Conservation (phyloP, 176 grass and related monocot genomes). For the Luzula sylvatica region DNA sequence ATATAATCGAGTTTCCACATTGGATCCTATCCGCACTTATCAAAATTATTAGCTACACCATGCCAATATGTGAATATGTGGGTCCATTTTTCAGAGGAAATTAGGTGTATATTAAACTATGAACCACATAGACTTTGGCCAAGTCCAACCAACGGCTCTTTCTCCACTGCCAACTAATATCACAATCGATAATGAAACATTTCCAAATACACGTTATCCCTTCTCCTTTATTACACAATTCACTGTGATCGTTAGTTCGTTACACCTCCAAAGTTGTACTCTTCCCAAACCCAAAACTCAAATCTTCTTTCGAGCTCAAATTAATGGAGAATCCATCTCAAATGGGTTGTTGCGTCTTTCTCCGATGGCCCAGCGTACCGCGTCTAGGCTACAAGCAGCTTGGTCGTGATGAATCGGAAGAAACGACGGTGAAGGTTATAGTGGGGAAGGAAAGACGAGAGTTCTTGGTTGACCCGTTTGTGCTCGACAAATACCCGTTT, state of each 20-base stretch:
- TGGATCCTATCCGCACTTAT: no score
- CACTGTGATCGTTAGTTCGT: slow-evolving; percentile 3
- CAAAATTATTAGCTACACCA: no score
- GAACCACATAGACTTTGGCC: background rate
- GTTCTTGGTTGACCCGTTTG: slow-evolving; percentile 70
- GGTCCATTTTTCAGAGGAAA: background rate
- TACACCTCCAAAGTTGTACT: slow-evolving; percentile 11
- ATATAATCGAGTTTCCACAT: no score
- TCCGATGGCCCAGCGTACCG: slow-evolving; percentile 45
- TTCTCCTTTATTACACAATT: background rate
- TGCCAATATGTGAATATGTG: no score
- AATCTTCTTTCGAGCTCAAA: background rate
- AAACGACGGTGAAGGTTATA: slow-evolving; percentile 52
- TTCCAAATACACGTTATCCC: background rate
- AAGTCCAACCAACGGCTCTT: slow-evolving; percentile 14
- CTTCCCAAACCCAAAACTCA: slow-evolving; percentile 3
- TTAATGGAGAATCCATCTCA: background rate
- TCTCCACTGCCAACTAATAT: slow-evolving; percentile 3
- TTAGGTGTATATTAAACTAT: background rate
- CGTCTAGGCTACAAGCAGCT: slow-evolving; percentile 62
- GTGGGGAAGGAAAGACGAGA: slow-evolving; percentile 85
- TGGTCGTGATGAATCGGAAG: background rate
- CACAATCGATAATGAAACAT: background rate
- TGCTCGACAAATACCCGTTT: slow-evolving; percentile 85
- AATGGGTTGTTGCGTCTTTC: slow-evolving; percentile 87